Conservation (phyloP, 768 basidiomycete species). For the Phaeotremella fagi region DNA sequence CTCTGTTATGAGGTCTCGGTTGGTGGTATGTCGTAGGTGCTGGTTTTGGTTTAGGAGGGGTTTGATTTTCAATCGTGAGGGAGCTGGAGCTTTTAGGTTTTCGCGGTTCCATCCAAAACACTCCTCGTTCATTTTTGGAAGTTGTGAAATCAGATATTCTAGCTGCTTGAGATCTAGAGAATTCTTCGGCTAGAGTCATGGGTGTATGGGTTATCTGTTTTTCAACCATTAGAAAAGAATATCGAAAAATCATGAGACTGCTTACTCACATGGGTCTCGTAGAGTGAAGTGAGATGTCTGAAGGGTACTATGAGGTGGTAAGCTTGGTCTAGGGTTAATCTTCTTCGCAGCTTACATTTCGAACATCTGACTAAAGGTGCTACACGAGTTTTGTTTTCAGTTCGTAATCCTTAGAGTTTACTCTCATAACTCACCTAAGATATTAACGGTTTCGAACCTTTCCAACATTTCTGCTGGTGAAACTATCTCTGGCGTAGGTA, state of each 20-base stretch:
- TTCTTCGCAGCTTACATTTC: constrained; percentile 40
- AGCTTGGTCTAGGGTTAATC: too few species aligned
- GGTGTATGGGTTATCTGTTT: constrained; percentile 52
- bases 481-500: constrained; percentile 33
- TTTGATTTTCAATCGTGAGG: not conserved
- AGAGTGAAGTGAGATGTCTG: constrained; percentile 51
- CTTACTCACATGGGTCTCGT: constrained; percentile 47
- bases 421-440: constrained; percentile 41
- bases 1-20: constrained; percentile 14
- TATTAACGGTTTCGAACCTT: constrained; percentile 46
- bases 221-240: not conserved
- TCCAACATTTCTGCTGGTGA: constrained; percentile 47
- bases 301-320: constrained; percentile 47
- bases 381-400: too few species aligned
- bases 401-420: too few species aligned
- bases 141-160: constrained; percentile 52
- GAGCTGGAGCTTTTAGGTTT: not conserved
- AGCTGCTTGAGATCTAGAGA: constrained; percentile 51
- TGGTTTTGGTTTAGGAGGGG: not conserved
- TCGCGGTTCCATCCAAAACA: constrained; percentile 48
- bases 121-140: constrained; percentile 48
- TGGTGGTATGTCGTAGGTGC: constrained; percentile 8
- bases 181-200: constrained; percentile 53
- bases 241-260: not conserved
- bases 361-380: constrained; percentile 52